A percentile compares a stretch with the other conserved stretches of the same genome.
Conservation (phyloP, 176 grass and related monocot species). For the Musa troglodytarum region DNA sequence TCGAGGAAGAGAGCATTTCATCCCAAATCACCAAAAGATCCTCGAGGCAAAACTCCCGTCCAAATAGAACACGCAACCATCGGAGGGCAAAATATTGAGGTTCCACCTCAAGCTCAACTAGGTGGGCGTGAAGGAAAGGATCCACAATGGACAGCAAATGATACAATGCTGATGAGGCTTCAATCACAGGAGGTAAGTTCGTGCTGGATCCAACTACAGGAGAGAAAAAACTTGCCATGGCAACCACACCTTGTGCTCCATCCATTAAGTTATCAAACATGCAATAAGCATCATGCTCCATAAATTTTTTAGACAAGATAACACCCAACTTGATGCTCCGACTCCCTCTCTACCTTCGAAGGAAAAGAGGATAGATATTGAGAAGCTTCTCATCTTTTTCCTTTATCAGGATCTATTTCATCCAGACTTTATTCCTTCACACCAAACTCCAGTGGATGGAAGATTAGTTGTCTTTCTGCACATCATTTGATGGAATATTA, state of each 20-base stretch:
- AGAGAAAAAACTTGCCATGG: conserved; percentile 80
- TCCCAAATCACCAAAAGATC: conserved; percentile 86
- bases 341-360: neutral
- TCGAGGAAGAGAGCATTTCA: conserved; percentile 62
- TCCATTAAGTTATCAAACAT: conserved; percentile 91
- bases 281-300: conserved; percentile 96
- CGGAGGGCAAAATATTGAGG: conserved; percentile 97
- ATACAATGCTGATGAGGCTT: conserved; percentile 89
- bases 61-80: conserved; percentile 88
- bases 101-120: conserved; percentile 85
- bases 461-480: neutral
- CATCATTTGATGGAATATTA: too few species aligned
- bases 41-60: conserved; percentile 77
- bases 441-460: neutral
- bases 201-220: conserved; percentile 40
- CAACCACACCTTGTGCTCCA: conserved; percentile 48
- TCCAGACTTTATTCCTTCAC: conserved; percentile 3
- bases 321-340: conserved; percentile 40
- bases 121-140: conserved; percentile 80
- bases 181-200: conserved; percentile 69
- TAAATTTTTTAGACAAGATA: conserved; percentile 84
- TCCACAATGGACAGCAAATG: conserved; percentile 71
- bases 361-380: neutral
- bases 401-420: too few species aligned
- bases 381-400: neutral